Percentiles rank a stretch among this genome's conserved stretches.
phyloP scores from a whole-genome alignment of 108 stramenopile genomes.

The Cyclotella sp. region DNA sequence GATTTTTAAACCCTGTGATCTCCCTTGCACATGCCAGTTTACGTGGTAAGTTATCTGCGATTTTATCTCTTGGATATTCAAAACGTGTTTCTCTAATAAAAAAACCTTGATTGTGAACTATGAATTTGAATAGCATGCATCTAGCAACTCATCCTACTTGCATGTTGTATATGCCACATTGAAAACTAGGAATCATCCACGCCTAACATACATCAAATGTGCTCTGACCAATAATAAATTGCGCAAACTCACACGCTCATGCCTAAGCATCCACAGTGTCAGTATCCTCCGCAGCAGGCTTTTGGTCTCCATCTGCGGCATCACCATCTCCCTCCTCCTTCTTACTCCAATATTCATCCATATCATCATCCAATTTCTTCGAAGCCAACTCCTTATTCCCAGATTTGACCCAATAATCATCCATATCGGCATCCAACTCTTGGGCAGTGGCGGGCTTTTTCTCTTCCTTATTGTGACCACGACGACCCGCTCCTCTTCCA shows the following conservation, averaged over 20 bases:
- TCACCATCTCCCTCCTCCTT: constrained; percentile 54
- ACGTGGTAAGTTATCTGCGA: too few species aligned
- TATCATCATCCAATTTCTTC: constrained; percentile 89
- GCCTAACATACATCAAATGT: not conserved
- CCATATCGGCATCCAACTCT: constrained; percentile 84
- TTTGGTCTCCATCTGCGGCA: constrained; percentile 33
- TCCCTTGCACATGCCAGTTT: too few species aligned
- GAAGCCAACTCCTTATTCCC: constrained; percentile 79
- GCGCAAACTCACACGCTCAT: not conserved
- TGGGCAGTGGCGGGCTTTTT: constrained; percentile 76
- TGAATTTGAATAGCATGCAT: constrained; percentile 7
- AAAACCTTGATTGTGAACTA: constrained; percentile 6
- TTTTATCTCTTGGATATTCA: too few species aligned
- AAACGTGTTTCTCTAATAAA: not conserved
- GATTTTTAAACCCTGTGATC: too few species aligned
- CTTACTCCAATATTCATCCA: constrained; percentile 86
- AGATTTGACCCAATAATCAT: constrained; percentile 80
- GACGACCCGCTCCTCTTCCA: constrained; percentile 14
- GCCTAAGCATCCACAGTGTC: constrained; percentile 23
- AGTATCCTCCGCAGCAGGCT: constrained; percentile 37
- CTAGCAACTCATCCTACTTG: constrained; percentile 10
- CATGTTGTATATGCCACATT: not conserved
- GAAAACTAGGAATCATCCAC: not conserved
- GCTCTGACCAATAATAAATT: not conserved
- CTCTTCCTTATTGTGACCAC: constrained; percentile 50